Percentiles rank a stretch among this genome's conserved stretches.
These are phyloP conservation scores for Pontederia paniculata DNA, from an alignment of 176 grass and related monocot species.

Conservation along the genomic window DNA sequence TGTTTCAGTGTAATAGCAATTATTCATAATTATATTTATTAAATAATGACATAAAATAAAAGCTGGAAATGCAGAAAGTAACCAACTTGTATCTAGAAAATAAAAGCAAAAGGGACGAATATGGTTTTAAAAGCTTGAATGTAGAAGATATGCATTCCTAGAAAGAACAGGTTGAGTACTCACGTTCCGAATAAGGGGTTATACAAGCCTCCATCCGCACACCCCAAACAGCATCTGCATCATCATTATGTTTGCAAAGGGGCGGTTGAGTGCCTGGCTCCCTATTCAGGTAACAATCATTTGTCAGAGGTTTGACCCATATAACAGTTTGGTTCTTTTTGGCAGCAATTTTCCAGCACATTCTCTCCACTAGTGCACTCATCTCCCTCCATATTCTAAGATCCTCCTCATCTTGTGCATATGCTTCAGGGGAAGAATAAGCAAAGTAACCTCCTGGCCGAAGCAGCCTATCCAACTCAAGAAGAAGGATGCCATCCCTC, in stretches of 20 bases:
- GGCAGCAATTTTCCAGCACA: slow-evolving; percentile 91
- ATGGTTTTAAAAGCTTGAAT: no score
- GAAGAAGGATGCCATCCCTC: slow-evolving; percentile 80
- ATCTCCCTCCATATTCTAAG: slow-evolving; percentile 90
- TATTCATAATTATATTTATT: no score
- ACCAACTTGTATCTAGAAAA: no score
- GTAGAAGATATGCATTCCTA: no score
- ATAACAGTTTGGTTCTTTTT: slow-evolving; percentile 97
- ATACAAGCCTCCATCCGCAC: slow-evolving; percentile 83
- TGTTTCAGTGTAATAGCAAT: no score
- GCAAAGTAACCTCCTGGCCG: slow-evolving; percentile 92
- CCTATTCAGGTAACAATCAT: slow-evolving; percentile 83
- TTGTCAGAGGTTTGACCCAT: slow-evolving; percentile 92
- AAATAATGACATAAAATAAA: no score
- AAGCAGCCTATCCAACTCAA: slow-evolving; percentile 83
- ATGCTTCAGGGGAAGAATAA: slow-evolving; percentile 93
- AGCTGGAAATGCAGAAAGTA: no score
- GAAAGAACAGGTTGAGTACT: slow-evolving; percentile 26
- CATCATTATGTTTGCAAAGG: slow-evolving; percentile 62
- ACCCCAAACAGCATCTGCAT: slow-evolving; percentile 86
- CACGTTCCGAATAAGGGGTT: slow-evolving; percentile 69
- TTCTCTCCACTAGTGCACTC: slow-evolving; percentile 81
- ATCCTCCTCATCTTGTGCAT: slow-evolving; percentile 93
- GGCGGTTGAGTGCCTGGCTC: slow-evolving; percentile 48
- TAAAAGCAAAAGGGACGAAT: no score